Evolutionary conservation across 1,284 basidiomycete genomes (phyloP).

Genomic region (Sporisorium reilianum): DNA sequence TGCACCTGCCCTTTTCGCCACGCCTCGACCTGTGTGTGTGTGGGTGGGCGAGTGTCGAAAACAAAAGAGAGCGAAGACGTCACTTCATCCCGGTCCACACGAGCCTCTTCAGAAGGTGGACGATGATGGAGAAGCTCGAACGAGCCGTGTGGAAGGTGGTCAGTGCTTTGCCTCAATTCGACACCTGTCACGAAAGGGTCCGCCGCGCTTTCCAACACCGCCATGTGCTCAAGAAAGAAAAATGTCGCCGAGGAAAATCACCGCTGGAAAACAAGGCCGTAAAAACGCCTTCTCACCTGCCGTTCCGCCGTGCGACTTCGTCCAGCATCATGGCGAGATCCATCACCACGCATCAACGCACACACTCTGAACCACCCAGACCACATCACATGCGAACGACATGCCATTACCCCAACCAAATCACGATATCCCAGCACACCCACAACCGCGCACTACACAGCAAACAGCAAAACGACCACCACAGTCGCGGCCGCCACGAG

Average conservation of each 20-base stretch:
- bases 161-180: neutral
- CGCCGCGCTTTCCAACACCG: neutral
- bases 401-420: no score
- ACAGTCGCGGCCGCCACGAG: neutral
- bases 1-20: neutral
- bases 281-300: no score
- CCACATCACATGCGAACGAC: neutral
- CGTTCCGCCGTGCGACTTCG: neutral
- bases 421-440: no score
- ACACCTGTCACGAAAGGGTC: conserved; percentile 1
- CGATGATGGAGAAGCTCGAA: neutral
- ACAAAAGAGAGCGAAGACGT: neutral
- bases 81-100: neutral
- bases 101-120: neutral
- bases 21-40: neutral
- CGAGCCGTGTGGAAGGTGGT: neutral
- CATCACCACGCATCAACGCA: neutral
- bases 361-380: no score
- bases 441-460: no score
- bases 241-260: conserved; percentile 2
- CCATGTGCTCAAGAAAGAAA: neutral
- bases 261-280: no score
- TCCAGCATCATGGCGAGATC: neutral
- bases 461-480: conserved; percentile 13
- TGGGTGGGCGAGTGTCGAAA: neutral